Percentiles rank a stretch among this genome's conserved stretches.
These are phyloP conservation scores for Sugiyamaella smithiae DNA, from an alignment of 805 yeast species.

Conservation along the genomic window DNA sequence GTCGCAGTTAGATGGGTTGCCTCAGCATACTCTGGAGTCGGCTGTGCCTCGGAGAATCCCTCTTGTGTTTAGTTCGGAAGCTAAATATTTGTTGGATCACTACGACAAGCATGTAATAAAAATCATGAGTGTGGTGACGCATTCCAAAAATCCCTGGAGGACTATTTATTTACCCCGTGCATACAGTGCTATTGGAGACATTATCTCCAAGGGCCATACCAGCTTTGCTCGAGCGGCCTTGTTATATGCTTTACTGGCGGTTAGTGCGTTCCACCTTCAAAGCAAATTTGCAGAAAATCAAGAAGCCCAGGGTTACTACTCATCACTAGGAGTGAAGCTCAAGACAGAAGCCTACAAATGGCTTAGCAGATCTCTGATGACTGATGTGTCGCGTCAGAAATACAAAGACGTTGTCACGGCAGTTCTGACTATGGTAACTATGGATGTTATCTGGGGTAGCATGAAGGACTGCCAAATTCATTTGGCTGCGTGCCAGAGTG, in stretches of 20 bases:
- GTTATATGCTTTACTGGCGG: slow-evolving; percentile 75
- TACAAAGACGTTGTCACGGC: slow-evolving; percentile 84
- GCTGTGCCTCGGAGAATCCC: background rate
- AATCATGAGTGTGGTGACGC: slow-evolving; percentile 66
- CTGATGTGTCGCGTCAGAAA: slow-evolving; percentile 54
- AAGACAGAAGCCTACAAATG: slow-evolving; percentile 72
- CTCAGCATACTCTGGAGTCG: slow-evolving; percentile 1
- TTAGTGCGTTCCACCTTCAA: slow-evolving; percentile 76
- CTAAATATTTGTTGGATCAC: slow-evolving; percentile 68
- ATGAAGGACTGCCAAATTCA: slow-evolving; percentile 81
- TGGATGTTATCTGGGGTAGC: slow-evolving; percentile 88
- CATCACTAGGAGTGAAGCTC: slow-evolving; percentile 68
- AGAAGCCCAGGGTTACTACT: slow-evolving; percentile 63
- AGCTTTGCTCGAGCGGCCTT: slow-evolving; percentile 74
- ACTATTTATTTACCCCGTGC: slow-evolving; percentile 84
- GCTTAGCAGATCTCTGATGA: slow-evolving; percentile 53
- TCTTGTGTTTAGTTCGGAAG: slow-evolving; percentile 40
- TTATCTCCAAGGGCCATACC: slow-evolving; percentile 69
- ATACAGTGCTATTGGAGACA: slow-evolving; percentile 74
- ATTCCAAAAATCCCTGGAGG: slow-evolving; percentile 83
- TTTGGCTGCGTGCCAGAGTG: slow-evolving; percentile 70
- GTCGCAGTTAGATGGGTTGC: background rate
- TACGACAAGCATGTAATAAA: slow-evolving; percentile 77
- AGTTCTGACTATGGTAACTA: slow-evolving; percentile 78
- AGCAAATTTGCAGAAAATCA: slow-evolving; percentile 67